phyloP scores from a whole-genome alignment of 1,284 basidiomycete species.

The Earliella scabrosa region DNA sequence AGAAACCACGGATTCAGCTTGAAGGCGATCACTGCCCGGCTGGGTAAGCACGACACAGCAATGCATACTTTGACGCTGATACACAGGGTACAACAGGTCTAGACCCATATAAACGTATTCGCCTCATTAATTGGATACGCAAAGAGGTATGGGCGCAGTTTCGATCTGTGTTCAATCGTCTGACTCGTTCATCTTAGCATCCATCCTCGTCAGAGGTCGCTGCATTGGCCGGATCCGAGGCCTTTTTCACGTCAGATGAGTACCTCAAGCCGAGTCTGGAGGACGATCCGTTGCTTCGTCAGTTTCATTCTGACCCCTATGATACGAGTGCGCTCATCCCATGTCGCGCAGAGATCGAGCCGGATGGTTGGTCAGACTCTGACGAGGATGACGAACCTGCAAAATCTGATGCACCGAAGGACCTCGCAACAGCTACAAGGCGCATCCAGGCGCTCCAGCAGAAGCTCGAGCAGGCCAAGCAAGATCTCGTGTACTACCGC shows the following conservation, averaged over 20 bases:
- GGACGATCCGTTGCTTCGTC: slow-evolving; percentile 90
- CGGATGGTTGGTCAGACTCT: slow-evolving; percentile 79
- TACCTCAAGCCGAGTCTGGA: slow-evolving; percentile 81
- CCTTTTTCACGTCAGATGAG: slow-evolving; percentile 73
- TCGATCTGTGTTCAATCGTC: neutral
- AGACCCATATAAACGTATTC: slow-evolving; percentile 75
- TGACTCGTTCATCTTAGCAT: slow-evolving; percentile 47
- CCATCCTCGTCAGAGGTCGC: slow-evolving; percentile 47
- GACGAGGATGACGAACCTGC: slow-evolving; percentile 48
- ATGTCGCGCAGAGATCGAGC: slow-evolving; percentile 51
- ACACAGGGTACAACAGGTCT: slow-evolving; percentile 39
- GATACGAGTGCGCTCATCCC: neutral
- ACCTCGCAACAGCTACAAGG: slow-evolving; percentile 42
- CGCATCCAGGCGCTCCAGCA: slow-evolving; percentile 57
- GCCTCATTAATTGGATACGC: slow-evolving; percentile 87
- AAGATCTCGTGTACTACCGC: slow-evolving; percentile 64
- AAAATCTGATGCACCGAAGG: slow-evolving; percentile 26
- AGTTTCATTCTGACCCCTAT: slow-evolving; percentile 33
- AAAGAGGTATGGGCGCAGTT: slow-evolving; percentile 54
- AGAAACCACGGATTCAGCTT: slow-evolving; percentile 66
- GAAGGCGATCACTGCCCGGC: slow-evolving; percentile 46
- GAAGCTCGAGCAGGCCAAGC: slow-evolving; percentile 54
- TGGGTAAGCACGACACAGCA: slow-evolving; percentile 49
- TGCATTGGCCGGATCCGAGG: slow-evolving; percentile 58
- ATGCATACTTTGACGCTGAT: neutral